Percentiles rank a stretch among this genome's conserved stretches.
Conservation (phyloP, 1,139 yeast species). For the Petasospora rhodanensis region DNA sequence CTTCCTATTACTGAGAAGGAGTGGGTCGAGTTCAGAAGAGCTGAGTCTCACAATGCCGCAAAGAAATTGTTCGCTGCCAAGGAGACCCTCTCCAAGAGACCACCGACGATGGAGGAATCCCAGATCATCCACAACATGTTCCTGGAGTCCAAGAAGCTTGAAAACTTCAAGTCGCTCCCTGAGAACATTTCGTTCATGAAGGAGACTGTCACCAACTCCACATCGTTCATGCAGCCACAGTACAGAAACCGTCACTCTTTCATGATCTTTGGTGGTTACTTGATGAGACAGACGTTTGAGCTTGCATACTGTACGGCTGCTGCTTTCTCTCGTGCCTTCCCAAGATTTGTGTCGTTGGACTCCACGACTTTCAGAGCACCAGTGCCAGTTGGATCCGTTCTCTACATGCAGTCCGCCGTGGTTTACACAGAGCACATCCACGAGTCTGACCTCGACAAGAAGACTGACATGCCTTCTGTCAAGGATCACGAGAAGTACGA, state of each 20-base stretch:
- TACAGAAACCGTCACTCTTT: constrained; percentile 90
- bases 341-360: constrained; percentile 85
- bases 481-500: constrained; percentile 25
- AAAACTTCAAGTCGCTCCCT: constrained; percentile 33
- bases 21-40: constrained; percentile 80
- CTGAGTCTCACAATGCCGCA: constrained; percentile 83
- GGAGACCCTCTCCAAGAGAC: constrained; percentile 49
- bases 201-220: constrained; percentile 65
- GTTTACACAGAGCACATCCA: constrained; percentile 78
- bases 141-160: constrained; percentile 50
- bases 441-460: constrained; percentile 30
- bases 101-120: constrained; percentile 73
- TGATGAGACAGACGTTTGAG: constrained; percentile 87
- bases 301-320: constrained; percentile 91
- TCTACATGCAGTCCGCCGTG: constrained; percentile 74
- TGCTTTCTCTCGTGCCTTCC: constrained; percentile 76
- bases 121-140: constrained; percentile 73
- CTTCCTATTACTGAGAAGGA: constrained; percentile 71
- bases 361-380: constrained; percentile 90
- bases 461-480: constrained; percentile 11
- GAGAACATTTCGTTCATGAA: constrained; percentile 58
- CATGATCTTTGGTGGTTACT: constrained; percentile 92
- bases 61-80: constrained; percentile 73
- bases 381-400: constrained; percentile 89
- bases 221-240: constrained; percentile 93